A percentile compares a stretch with the other conserved stretches of the same genome.
Conservation (phyloP, 2,329 filamentous ascomycete genomes). For the Pezicula carpinea region DNA sequence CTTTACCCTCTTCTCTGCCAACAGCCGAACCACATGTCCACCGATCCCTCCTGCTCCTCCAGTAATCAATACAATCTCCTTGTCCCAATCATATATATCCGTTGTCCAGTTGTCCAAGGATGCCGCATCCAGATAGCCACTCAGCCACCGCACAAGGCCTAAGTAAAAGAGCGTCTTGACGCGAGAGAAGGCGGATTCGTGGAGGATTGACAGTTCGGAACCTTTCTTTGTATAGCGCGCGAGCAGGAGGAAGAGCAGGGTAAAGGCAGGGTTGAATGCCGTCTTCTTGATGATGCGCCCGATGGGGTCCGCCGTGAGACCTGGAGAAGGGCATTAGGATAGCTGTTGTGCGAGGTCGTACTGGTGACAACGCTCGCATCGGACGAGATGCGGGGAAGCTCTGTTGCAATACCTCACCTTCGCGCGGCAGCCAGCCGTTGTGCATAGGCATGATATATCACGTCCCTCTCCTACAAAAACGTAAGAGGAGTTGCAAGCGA, state of each 20-base stretch:
- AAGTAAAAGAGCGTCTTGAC: slow-evolving; percentile 50
- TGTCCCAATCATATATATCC: slow-evolving; percentile 59
- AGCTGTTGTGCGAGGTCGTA: neutral
- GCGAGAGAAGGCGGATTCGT: slow-evolving; percentile 45
- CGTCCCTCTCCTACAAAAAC: too few species aligned
- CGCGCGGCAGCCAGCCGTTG: slow-evolving; percentile 48
- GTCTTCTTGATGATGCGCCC: slow-evolving; percentile 53
- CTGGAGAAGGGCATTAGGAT: slow-evolving; percentile 10
- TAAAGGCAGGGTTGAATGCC: slow-evolving; percentile 58
- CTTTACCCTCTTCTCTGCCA: slow-evolving; percentile 61
- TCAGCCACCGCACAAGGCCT: slow-evolving; percentile 44
- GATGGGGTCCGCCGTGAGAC: slow-evolving; percentile 56
- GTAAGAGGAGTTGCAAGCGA: too few species aligned
- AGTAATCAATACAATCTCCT: slow-evolving; percentile 69
- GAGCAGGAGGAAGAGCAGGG: slow-evolving; percentile 59
- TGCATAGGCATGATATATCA: slow-evolving; percentile 44
- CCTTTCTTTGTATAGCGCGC: slow-evolving; percentile 61
- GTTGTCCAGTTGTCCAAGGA: slow-evolving; percentile 44
- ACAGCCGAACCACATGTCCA: slow-evolving; percentile 54
- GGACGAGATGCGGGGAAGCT: neutral
- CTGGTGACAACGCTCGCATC: neutral
- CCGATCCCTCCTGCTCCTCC: slow-evolving; percentile 74
- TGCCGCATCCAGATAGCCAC: slow-evolving; percentile 45
- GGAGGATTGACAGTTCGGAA: slow-evolving; percentile 46
- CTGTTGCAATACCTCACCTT: slow-evolving; percentile 32